Evolutionary conservation across 1,139 yeast genomes (phyloP), one percentile per base, ranked within the genome.

Genomic region (Yamadazyma spencermartinsiae): DNA sequence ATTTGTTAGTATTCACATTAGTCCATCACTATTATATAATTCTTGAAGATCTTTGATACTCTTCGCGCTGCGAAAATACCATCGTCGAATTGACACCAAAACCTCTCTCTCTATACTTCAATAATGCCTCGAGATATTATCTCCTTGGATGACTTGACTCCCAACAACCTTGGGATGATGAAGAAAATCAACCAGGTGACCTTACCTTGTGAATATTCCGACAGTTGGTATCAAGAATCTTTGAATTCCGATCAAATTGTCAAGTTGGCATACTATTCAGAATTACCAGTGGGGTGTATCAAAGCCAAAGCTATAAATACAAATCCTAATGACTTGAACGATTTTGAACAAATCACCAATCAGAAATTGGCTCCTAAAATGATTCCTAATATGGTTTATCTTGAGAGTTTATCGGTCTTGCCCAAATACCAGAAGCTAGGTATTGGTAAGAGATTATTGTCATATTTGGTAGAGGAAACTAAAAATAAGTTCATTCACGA

Each of bases 201-300:
- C 4, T 59, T 75, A 19, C 79, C 80, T 4, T 60, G 71, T 0
- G 44, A 50, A 2, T 78, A 72, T 47, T 56, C 73, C 1, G 71
- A 71, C 1, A 55, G 59, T 9, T 79, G 80, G 71, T 74, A 76
- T 45, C 47, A 64, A 14, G 66, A 64, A 17, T 56, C 74, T 9
- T 54, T 69, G 15, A 61, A 67, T 7, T 28, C 57, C 1, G 66
- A 61, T 37, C 67, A 61, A 40, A 54, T 69, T 27, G 65, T 60
- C 19, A 62, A 63, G 45, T 48, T 72, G 41, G 86, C 82, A 2
- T 82, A 61, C 58, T 79, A 70, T 54, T 72, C 80, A 12, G 88
- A 80, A 47, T 64, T 80, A 11, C 86, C 94, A 10, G 88, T 86
- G 4, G 95, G 90, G 3, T 82, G 80, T 2, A 65, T 86, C 24